phyloP scores from a whole-genome alignment of 2,329 filamentous ascomycete species.

The Didymella pomorum region DNA sequence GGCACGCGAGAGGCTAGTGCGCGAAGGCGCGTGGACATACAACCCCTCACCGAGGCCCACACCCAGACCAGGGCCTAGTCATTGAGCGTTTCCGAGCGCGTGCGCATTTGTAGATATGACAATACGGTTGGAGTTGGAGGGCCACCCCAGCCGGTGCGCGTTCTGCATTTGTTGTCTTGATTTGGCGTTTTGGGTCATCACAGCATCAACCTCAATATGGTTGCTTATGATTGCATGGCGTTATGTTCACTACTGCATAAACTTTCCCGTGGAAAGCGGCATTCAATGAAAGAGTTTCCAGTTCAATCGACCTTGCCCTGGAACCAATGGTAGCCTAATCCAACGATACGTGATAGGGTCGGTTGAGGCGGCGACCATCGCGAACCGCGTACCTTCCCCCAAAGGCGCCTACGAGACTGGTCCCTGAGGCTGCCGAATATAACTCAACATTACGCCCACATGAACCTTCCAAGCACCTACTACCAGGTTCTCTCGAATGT shows the following conservation, averaged over 20 bases:
- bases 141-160: neutral
- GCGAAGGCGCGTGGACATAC: constrained; percentile 79
- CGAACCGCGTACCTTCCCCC: neutral
- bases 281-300: constrained; percentile 8
- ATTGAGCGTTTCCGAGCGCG: neutral
- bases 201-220: constrained; percentile 14
- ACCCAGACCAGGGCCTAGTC: constrained; percentile 23
- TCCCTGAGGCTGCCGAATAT: neutral
- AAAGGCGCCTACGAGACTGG: neutral
- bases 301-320: neutral
- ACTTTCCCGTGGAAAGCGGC: constrained; percentile 17
- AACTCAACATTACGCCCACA: neutral
- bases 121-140: constrained; percentile 6
- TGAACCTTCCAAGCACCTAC: no score
- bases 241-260: constrained; percentile 10
- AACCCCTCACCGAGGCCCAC: constrained; percentile 45
- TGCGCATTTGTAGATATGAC: constrained; percentile 1
- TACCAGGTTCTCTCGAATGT: neutral
- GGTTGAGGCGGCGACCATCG: constrained; percentile 7
- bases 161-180: neutral
- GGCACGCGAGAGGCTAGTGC: constrained; percentile 78
- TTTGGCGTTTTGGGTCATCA: constrained; percentile 12
- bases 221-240: constrained; percentile 21
- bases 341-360: constrained; percentile 1
- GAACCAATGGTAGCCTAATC: neutral